phyloP scores from a whole-genome alignment of 2,329 filamentous ascomycete genomes.

The Trichoderma afroharzianum region DNA sequence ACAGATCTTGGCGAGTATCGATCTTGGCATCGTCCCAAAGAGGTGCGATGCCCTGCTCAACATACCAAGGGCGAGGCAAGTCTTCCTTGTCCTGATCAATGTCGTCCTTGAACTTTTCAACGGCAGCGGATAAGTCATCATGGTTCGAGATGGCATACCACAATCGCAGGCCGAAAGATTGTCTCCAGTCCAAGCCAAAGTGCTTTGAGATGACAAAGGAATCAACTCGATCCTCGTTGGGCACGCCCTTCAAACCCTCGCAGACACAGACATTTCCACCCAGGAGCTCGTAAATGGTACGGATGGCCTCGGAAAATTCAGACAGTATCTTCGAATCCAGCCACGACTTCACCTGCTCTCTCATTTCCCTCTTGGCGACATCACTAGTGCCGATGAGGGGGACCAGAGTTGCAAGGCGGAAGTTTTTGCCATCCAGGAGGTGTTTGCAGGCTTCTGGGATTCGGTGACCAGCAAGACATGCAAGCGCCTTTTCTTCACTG shows the following conservation, averaged over 20 bases:
- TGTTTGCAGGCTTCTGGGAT: slow-evolving; percentile 78
- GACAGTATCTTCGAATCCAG: slow-evolving; percentile 75
- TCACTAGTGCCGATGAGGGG: slow-evolving; percentile 75
- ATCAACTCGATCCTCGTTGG: slow-evolving; percentile 74
- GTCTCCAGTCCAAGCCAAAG: slow-evolving; percentile 88
- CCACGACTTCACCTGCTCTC: slow-evolving; percentile 80
- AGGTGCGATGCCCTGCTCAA: slow-evolving; percentile 54
- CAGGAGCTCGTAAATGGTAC: slow-evolving; percentile 84
- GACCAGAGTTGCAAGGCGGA: slow-evolving; percentile 79
- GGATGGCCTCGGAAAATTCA: slow-evolving; percentile 79
- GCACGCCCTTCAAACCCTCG: slow-evolving; percentile 68
- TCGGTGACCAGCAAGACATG: slow-evolving; percentile 73
- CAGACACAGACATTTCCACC: slow-evolving; percentile 83
- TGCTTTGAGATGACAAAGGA: slow-evolving; percentile 79
- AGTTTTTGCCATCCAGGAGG: slow-evolving; percentile 71
- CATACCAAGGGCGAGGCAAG: slow-evolving; percentile 68
- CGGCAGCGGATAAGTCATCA: slow-evolving; percentile 68
- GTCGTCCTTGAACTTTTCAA: slow-evolving; percentile 70
- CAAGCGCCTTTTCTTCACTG: slow-evolving; percentile 78
- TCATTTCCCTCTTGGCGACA: slow-evolving; percentile 68
- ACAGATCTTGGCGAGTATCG: slow-evolving; percentile 65
- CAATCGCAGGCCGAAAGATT: slow-evolving; percentile 83
- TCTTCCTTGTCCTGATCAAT: slow-evolving; percentile 68
- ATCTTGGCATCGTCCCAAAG: slow-evolving; percentile 59
- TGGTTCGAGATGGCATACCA: slow-evolving; percentile 76